A percentile compares a stretch with the other conserved stretches of the same genome.
These are phyloP conservation scores for Conoideocrella luteorostrata DNA, from an alignment of 2,329 filamentous ascomycete species.

Conservation along the genomic window DNA sequence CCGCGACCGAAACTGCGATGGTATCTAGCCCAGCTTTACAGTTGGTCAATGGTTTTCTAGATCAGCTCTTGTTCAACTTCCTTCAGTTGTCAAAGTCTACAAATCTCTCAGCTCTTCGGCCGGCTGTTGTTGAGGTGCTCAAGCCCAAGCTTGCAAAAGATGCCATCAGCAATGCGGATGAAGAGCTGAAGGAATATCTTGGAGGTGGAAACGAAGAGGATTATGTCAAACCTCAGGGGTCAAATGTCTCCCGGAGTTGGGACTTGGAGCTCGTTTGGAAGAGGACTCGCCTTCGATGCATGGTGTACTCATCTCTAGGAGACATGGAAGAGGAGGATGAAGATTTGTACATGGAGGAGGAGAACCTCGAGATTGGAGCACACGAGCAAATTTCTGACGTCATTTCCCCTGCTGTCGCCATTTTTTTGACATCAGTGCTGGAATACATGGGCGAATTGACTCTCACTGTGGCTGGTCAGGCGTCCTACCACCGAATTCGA, in stretches of 20 bases:
- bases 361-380: slow-evolving; percentile 57
- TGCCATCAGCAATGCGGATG: slow-evolving; percentile 74
- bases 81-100: slow-evolving; percentile 76
- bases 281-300: slow-evolving; percentile 83
- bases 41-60: slow-evolving; percentile 85
- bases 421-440: slow-evolving; percentile 90
- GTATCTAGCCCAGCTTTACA: slow-evolving; percentile 68
- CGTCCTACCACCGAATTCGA: slow-evolving; percentile 64
- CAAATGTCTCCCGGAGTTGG: slow-evolving; percentile 55
- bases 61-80: slow-evolving; percentile 87
- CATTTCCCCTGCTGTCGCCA: slow-evolving; percentile 85
- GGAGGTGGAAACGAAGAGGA: slow-evolving; percentile 74
- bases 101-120: slow-evolving; percentile 65
- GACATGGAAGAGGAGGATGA: slow-evolving; percentile 98
- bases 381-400: slow-evolving; percentile 56
- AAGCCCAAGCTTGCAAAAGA: slow-evolving; percentile 85
- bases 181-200: slow-evolving; percentile 82
- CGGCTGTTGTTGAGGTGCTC: slow-evolving; percentile 78
- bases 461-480: slow-evolving; percentile 78
- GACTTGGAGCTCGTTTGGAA: slow-evolving; percentile 94
- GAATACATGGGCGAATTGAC: slow-evolving; percentile 93
- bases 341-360: slow-evolving; percentile 77
- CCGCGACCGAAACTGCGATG: slow-evolving; percentile 60
- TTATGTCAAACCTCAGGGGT: slow-evolving; percentile 47
- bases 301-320: slow-evolving; percentile 95